Evolutionary conservation across 2,329 filamentous ascomycete genomes (phyloP).

Genomic region (Geosmithia morbida): DNA sequence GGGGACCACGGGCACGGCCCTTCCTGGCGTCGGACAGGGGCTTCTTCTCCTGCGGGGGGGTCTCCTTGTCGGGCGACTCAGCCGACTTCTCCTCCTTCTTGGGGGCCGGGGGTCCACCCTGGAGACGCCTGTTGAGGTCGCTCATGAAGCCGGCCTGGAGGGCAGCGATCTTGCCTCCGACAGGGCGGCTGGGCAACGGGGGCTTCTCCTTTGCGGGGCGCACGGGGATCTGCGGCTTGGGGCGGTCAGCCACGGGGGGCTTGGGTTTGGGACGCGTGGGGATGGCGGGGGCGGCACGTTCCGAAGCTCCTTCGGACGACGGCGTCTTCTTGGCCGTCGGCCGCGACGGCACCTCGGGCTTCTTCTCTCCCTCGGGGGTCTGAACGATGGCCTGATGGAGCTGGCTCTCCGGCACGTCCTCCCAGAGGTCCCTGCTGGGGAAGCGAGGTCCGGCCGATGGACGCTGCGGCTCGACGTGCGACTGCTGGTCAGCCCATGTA

Average conservation of each 20-base stretch:
- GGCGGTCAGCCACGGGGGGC: slow-evolving; percentile 33
- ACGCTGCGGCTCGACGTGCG: slow-evolving; percentile 30
- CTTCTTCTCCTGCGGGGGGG: slow-evolving; percentile 36
- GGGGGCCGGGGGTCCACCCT: slow-evolving; percentile 67
- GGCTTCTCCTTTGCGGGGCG: slow-evolving; percentile 67
- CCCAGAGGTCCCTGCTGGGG: slow-evolving; percentile 88
- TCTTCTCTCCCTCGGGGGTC: slow-evolving; percentile 3
- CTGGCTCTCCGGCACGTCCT: slow-evolving; percentile 77
- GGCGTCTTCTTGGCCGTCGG: slow-evolving; percentile 23
- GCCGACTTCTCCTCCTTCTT: slow-evolving; percentile 59
- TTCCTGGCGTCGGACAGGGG: slow-evolving; percentile 86
- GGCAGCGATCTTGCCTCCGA: slow-evolving; percentile 76
- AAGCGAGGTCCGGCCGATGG: slow-evolving; percentile 56
- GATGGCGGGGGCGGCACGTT: slow-evolving; percentile 34
- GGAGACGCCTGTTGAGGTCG: slow-evolving; percentile 79
- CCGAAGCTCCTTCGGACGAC: slow-evolving; percentile 29
- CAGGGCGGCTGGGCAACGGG: slow-evolving; percentile 58
- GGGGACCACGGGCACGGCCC: slow-evolving; percentile 75
- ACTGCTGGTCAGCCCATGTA: slow-evolving; percentile 29
- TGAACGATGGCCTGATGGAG: slow-evolving; percentile 16
- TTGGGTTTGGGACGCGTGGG: slow-evolving; percentile 23
- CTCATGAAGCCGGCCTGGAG: slow-evolving; percentile 86
- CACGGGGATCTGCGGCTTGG: slow-evolving; percentile 46
- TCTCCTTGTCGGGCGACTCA: slow-evolving; percentile 35
- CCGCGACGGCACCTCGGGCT: slow-evolving; percentile 12